Evolutionary conservation across 192 early-diverging fungal genomes (phyloP), one percentile per base, ranked within the genome.

Genomic region (Podila horticola): DNA sequence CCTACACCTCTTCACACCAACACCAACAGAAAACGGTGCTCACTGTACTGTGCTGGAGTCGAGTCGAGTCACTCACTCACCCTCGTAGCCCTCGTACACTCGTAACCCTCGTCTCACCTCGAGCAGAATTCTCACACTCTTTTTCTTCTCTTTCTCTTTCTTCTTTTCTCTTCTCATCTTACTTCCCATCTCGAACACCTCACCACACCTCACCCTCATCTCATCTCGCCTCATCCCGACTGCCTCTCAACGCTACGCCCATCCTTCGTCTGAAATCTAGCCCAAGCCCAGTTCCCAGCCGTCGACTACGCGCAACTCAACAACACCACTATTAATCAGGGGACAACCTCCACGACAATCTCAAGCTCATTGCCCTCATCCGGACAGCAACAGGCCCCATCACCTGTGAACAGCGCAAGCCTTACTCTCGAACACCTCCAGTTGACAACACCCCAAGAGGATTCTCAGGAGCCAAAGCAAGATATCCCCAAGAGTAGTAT

Each of bases 401-500:
- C 52, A 11, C 52, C 24, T 9, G n/a, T 19, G 29, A 61, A 19
- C 59, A 28, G 28, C 26, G 59, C 30, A 30, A 59, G 36, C 49
- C 36, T 63, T 20, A 58, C 74, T 7, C 34, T 75, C 26, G 74
- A 75, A 59, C 74, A 75, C 15, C 66, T 69, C 38, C 66, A 62
- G 13, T 26, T 74, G 48, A 51, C n/a, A 13, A 50, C 64, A 6
- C 64, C 52, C n/a, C 58, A n/a, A 4, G n/a, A 55, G 24, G 52
- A 70, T 31, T 22, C 68, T 62, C 68, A 70, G 30, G 34, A 63
- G 26, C 62, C 34, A 24, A 61, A 70, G 58, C 64, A 41, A 67
- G 62, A 22, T 50, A 45, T 45, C 31, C 60, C 41, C 17, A 33
- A 34, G 28, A 55, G 36, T 76, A 68, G 62, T 12, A 76, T 76